Evolutionary conservation across 164 flowering plant genomes (phyloP).

Genomic region (Vitis riparia): DNA sequence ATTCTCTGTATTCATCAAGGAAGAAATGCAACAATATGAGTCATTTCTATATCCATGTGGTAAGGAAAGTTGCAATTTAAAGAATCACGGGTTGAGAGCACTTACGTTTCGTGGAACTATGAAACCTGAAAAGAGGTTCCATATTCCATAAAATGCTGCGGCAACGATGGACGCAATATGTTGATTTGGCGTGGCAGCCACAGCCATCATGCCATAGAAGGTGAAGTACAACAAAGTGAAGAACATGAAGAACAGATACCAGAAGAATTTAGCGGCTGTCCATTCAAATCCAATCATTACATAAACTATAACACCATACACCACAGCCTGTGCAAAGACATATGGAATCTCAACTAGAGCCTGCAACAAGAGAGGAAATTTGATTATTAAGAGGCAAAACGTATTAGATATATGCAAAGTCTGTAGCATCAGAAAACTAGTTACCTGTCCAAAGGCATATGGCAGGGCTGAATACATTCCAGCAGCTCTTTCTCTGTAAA

Average conservation of each 20-base stretch:
- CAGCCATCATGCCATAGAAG: constrained; percentile 48
- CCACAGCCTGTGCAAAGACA: constrained; percentile 25
- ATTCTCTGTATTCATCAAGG: constrained; percentile 27
- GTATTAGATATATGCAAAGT: neutral
- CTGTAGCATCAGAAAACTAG: neutral
- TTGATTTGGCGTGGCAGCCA: constrained; percentile 37
- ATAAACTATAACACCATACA: constrained; percentile 36
- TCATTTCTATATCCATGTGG: neutral
- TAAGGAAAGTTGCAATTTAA: too few species aligned
- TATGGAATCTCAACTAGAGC: constrained; percentile 43
- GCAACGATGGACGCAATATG: constrained; percentile 25
- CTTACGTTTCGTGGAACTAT: constrained; percentile 28
- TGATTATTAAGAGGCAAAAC: too few species aligned
- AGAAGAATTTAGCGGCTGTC: constrained; percentile 36
- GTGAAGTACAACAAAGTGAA: constrained; percentile 43
- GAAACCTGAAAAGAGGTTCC: constrained; percentile 32
- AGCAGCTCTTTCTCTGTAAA: constrained; percentile 46
- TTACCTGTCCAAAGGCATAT: constrained; percentile 48
- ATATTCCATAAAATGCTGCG: constrained; percentile 31
- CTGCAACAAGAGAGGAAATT: constrained; percentile 17
- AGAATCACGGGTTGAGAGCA: neutral
- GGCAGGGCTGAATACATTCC: constrained; percentile 53
- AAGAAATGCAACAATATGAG: neutral
- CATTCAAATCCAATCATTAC: constrained; percentile 48
- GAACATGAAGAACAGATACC: constrained; percentile 41